Base-by-base conservation (phyloP, 2,329 filamentous ascomycete genomes). In the Triangularia verruculosa region DNA sequence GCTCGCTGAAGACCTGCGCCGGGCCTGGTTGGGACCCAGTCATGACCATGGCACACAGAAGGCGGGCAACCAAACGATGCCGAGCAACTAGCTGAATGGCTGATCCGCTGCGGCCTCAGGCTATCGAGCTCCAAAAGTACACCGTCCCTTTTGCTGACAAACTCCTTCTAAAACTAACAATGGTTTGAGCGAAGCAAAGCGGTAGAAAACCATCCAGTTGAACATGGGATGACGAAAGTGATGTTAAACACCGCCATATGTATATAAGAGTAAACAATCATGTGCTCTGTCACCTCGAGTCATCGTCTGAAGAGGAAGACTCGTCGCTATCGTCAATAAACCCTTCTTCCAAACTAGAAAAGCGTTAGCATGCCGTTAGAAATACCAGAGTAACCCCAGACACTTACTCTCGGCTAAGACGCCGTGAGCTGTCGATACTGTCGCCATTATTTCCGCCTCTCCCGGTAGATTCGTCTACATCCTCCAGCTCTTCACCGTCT, bases 381-480 rank as follows among this genome's bases (percentile, higher is more conserved):
- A 20, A 20, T 7, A 20, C 20, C n/a, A 47, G 13, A 47, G n/a
- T 28, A 20, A 17, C 39, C 3, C 3, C 8, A 3, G n/a, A 2
- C 52, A 79, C 83, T 74, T 76, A 86, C 79, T 96, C 92, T 77
- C 92, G 82, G 74, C 91, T 94, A 66, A 96, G 72, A 66, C 92
- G 82, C 69, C 85, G 62, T 9, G 64, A 66, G 17, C 61, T 67
- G 61, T 71, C 69, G 6, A 64, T 80, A 12, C 25, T 24, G 52
- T 82, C 78, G 55, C 80, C 82, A 56, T 80, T 82, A 65, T 86
- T 83, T 54, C 77, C 75, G 67, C 75, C 77, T 64, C 78, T 74
- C 72, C 78, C 72, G 57, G 57, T 39, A 9, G 77, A 77, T 62
- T 81, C 79, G 67, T 86, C 79, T 47, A 90, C 83, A 57, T 86